Evolutionary conservation across 2,329 filamentous ascomycete genomes (phyloP).

Genomic region (Penicillium occitanis): DNA sequence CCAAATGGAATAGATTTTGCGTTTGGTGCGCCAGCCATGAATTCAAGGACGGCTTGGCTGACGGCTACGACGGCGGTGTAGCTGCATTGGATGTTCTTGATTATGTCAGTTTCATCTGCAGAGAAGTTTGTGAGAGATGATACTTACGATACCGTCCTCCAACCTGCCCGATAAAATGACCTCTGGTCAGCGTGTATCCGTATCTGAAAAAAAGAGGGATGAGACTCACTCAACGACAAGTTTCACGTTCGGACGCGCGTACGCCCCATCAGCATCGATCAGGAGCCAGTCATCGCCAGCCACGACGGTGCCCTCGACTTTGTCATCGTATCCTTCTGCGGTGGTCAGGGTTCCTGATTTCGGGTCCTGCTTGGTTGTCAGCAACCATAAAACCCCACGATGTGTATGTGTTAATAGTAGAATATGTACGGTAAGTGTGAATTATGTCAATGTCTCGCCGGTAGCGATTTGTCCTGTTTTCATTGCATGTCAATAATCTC

Average conservation of each 20-base stretch:
- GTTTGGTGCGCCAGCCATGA: not conserved
- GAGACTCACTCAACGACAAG: not conserved
- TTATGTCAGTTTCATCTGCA: not conserved
- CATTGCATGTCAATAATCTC: not conserved
- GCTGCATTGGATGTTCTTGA: not conserved
- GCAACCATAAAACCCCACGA: not conserved
- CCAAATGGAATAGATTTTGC: not conserved
- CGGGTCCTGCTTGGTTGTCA: not conserved
- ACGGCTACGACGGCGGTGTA: not conserved
- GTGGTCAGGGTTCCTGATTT: not conserved
- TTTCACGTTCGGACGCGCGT: not conserved
- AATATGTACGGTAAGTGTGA: not conserved
- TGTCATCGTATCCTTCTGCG: not conserved
- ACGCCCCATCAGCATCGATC: not conserved
- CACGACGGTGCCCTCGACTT: not conserved
- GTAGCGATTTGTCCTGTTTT: not conserved
- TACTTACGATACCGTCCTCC: not conserved
- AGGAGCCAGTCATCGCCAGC: not conserved
- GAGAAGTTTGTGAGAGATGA: not conserved
- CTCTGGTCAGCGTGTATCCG: not conserved
- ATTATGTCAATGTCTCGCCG: not conserved
- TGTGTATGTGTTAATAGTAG: not conserved
- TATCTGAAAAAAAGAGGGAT: not conserved
- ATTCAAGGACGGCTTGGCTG: not conserved
- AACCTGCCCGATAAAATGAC: not conserved